Evolutionary conservation across 2,329 filamentous ascomycete genomes (phyloP).

Genomic region (Monosporascus sp.): DNA sequence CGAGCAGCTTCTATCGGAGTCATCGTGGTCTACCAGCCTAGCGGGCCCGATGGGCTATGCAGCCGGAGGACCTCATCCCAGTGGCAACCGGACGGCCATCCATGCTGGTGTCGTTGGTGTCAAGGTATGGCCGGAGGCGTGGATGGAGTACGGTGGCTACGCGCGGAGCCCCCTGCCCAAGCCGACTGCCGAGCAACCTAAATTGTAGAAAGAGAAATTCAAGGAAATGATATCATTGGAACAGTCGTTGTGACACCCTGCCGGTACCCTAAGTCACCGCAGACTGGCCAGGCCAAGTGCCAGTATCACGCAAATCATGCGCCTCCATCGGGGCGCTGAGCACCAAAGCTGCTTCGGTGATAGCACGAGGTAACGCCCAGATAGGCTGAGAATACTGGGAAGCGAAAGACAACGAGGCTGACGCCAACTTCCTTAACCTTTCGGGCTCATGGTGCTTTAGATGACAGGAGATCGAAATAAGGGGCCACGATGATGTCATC

Average conservation of each 20-base stretch:
- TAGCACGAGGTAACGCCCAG: too few relatives aligned
- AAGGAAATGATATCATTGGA: conserved; percentile 47
- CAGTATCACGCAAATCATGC: too few relatives aligned
- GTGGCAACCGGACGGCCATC: conserved; percentile 70
- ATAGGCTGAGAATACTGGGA: neutral
- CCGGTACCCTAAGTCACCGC: conserved; percentile 9
- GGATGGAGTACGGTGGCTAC: conserved; percentile 62
- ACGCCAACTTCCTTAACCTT: neutral
- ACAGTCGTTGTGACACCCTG: conserved; percentile 37
- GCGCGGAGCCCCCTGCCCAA: conserved; percentile 45
- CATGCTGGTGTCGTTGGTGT: conserved; percentile 67
- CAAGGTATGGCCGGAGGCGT: conserved; percentile 63
- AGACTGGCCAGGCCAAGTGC: neutral
- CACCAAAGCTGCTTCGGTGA: too few relatives aligned
- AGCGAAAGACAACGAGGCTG: neutral
- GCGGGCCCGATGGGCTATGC: conserved; percentile 56
- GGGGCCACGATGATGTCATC: neutral
- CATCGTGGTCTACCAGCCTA: conserved; percentile 54
- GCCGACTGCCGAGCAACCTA: conserved; percentile 43
- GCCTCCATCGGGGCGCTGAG: too few relatives aligned
- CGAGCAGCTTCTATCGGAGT: conserved; percentile 61
- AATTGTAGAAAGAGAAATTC: conserved; percentile 52
- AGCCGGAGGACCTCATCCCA: conserved; percentile 61
- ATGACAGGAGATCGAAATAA: neutral
- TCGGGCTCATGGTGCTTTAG: neutral